Percentiles rank a stretch among this genome's conserved stretches.
Evolutionary conservation across 1,284 basidiomycete genomes (phyloP).

Genomic region (Puccinia novopanici): DNA sequence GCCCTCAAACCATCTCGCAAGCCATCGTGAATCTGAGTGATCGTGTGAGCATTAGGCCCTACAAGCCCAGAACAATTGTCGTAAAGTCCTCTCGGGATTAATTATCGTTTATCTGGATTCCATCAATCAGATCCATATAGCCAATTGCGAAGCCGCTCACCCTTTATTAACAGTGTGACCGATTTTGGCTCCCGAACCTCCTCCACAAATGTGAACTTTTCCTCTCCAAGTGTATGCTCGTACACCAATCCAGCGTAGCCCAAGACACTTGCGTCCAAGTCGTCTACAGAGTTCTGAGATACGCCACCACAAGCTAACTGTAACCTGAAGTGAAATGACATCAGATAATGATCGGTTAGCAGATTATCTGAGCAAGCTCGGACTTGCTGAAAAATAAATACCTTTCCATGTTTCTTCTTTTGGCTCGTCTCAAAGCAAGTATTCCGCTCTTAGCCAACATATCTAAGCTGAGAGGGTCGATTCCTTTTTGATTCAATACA

Average conservation of each 20-base stretch:
- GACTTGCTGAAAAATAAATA: slow-evolving; percentile 59
- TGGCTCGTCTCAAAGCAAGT: slow-evolving; percentile 87
- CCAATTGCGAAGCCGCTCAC: slow-evolving; percentile 59
- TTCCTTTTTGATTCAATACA: slow-evolving; percentile 98
- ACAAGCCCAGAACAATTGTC: background rate
- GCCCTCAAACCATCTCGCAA: slow-evolving; percentile 92
- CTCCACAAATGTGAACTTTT: slow-evolving; percentile 98
- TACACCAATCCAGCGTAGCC: slow-evolving; percentile 98
- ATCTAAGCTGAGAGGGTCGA: slow-evolving; percentile 95
- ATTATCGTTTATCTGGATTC: background rate
- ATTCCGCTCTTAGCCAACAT: slow-evolving; percentile 97
- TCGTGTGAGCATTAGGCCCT: slow-evolving; percentile 92
- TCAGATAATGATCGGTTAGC: background rate
- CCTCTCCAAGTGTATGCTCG: slow-evolving; percentile 97
- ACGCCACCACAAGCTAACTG: slow-evolving; percentile 92
- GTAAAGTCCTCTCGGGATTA: background rate
- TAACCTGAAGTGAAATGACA: slow-evolving; percentile 62
- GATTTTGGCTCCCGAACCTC: slow-evolving; percentile 95
- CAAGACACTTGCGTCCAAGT: slow-evolving; percentile 83
- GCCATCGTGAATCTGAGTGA: slow-evolving; percentile 93
- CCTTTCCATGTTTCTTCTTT: slow-evolving; percentile 97
- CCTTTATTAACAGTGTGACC: slow-evolving; percentile 95
- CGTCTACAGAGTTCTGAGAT: slow-evolving; percentile 97
- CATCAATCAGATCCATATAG: background rate
- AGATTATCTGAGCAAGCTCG: background rate